Conservation (phyloP, 495 filamentous ascomycete species). For the Beverwykella pulmonaria region DNA sequence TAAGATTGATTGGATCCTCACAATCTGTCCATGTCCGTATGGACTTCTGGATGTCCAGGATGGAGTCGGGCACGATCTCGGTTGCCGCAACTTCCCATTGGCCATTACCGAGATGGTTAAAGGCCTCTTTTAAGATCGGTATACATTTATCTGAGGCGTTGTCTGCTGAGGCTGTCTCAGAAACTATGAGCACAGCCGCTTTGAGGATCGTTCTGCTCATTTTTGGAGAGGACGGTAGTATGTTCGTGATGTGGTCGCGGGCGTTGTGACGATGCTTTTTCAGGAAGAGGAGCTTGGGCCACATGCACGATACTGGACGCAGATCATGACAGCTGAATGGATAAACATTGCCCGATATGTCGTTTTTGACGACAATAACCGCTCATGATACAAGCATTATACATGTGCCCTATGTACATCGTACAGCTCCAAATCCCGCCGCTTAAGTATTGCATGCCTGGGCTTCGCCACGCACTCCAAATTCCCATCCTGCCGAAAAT, state of each 20-base stretch:
- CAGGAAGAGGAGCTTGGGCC: conserved; percentile 13
- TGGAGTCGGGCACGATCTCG: conserved; percentile 80
- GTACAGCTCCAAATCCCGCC: conserved; percentile 5
- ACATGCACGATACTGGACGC: conserved; percentile 2
- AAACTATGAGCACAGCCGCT: conserved; percentile 83
- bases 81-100: conserved; percentile 70
- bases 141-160: conserved; percentile 76
- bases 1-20: conserved; percentile 65
- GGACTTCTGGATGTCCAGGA: conserved; percentile 70
- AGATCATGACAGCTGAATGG: neutral
- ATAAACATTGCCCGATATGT: neutral
- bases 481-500: neutral
- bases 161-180: conserved; percentile 86
- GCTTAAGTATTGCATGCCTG: conserved; percentile 14
- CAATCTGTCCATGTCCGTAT: conserved; percentile 71
- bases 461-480: conserved; percentile 5
- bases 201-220: conserved; percentile 49
- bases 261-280: conserved; percentile 9
- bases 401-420: conserved; percentile 32
- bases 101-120: conserved; percentile 61
- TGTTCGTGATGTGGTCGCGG: neutral
- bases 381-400: conserved; percentile 36
- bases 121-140: conserved; percentile 64
- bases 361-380: conserved; percentile 3
- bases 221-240: neutral